Conservation (phyloP, 73 alveolate genomes). For the Paramecium tetraurelia region DNA sequence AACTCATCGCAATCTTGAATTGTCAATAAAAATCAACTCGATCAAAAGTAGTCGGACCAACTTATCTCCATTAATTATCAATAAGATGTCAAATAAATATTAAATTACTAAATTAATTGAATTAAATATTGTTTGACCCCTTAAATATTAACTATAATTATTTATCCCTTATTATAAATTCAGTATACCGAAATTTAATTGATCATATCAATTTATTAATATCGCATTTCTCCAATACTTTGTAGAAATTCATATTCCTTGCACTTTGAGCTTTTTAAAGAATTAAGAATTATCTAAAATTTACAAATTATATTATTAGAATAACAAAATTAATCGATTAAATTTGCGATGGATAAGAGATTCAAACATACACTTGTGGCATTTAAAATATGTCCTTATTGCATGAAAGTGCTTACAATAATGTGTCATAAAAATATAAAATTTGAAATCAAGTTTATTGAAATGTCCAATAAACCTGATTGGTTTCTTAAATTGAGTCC, state of each 20-base stretch:
- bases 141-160: not conserved
- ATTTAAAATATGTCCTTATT: slow-evolving; percentile 30
- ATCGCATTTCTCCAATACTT: not conserved
- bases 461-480: slow-evolving; percentile 18
- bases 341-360: not conserved
- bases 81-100: not conserved
- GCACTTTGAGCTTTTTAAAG: not conserved
- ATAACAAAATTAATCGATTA: not conserved
- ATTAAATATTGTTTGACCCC: not conserved
- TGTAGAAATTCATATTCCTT: not conserved
- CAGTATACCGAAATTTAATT: not conserved
- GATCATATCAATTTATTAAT: not conserved
- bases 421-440: not conserved
- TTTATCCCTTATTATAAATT: not conserved
- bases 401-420: slow-evolving; percentile 26
- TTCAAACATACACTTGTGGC: slow-evolving; percentile 31
- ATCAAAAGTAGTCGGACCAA: not conserved
- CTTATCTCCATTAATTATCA: not conserved
- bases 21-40: not conserved
- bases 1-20: not conserved
- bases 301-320: not conserved
- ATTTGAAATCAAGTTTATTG: slow-evolving; percentile 24
- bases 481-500: slow-evolving; percentile 25
- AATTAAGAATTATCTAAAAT: not conserved
- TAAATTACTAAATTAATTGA: not conserved